phyloP scores from a whole-genome alignment of 2,329 filamentous ascomycete species.

The Aspergillus sp. region DNA sequence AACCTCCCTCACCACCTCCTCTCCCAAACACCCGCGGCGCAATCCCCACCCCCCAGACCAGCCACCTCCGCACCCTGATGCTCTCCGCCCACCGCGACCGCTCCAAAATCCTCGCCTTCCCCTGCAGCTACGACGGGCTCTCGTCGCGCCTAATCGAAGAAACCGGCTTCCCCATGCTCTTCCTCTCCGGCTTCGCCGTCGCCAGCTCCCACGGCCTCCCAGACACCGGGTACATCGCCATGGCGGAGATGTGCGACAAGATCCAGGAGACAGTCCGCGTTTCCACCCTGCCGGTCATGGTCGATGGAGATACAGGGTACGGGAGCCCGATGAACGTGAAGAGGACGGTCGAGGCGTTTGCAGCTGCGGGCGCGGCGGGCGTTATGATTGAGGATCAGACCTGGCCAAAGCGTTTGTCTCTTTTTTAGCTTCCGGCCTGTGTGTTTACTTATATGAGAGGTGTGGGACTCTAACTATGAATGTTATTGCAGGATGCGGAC shows the following conservation, averaged over 20 bases:
- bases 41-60: conserved; percentile 42
- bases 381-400: conserved; percentile 51
- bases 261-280: conserved; percentile 45
- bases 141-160: conserved; percentile 48
- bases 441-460: too few relatives aligned
- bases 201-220: conserved; percentile 44
- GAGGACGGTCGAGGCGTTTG: conserved; percentile 47
- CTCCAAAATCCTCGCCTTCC: conserved; percentile 46
- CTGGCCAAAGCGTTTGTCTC: conserved; percentile 48
- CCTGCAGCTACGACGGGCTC: conserved; percentile 47
- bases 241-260: conserved; percentile 48
- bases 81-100: conserved; percentile 43
- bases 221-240: conserved; percentile 52
- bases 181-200: conserved; percentile 46
- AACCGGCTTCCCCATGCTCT: conserved; percentile 49
- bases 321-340: conserved; percentile 51
- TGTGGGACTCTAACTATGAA: too few relatives aligned
- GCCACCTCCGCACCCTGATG: conserved; percentile 26
- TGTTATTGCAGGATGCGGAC: too few relatives aligned
- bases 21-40: conserved; percentile 36
- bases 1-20: background rate
- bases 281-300: conserved; percentile 44
- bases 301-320: conserved; percentile 51
- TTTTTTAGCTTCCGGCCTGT: too few relatives aligned
- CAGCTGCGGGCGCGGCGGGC: conserved; percentile 40